Evolutionary conservation across 208 protist species (phyloP).

Genomic region (Naegleria fowleri): DNA sequence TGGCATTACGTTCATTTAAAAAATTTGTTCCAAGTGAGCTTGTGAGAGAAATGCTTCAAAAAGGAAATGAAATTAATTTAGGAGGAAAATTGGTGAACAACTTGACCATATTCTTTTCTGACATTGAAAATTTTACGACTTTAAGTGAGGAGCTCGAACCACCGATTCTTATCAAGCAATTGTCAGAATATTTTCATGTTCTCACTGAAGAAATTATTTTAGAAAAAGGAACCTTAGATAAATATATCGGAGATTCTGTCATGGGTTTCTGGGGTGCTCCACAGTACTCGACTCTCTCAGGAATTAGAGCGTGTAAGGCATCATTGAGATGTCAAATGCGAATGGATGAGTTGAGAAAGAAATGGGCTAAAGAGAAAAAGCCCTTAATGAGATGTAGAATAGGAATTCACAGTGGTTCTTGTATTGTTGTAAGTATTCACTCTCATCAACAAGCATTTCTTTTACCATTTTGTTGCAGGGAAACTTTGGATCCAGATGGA

Average conservation of each 20-base stretch:
- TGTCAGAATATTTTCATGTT: not conserved
- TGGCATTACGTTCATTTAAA: not conserved
- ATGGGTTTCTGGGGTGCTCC: not conserved
- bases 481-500: not conserved
- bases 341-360: not conserved
- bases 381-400: not conserved
- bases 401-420: not conserved
- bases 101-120: not conserved
- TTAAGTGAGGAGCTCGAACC: not conserved
- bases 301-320: not conserved
- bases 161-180: not conserved
- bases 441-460: not conserved
- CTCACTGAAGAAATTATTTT: not conserved
- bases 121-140: slow-evolving; percentile 5
- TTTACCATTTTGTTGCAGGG: not conserved
- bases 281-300: not conserved
- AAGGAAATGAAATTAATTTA: not conserved
- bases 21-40: not conserved
- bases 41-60: not conserved
- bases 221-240: not conserved
- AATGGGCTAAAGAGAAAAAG: not conserved
- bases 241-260: not conserved
- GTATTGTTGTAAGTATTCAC: not conserved
- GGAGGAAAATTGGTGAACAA: not conserved
- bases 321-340: not conserved